Evolutionary conservation across 352 stramenopile genomes (phyloP).

Genomic region (Globisporangium solare): DNA sequence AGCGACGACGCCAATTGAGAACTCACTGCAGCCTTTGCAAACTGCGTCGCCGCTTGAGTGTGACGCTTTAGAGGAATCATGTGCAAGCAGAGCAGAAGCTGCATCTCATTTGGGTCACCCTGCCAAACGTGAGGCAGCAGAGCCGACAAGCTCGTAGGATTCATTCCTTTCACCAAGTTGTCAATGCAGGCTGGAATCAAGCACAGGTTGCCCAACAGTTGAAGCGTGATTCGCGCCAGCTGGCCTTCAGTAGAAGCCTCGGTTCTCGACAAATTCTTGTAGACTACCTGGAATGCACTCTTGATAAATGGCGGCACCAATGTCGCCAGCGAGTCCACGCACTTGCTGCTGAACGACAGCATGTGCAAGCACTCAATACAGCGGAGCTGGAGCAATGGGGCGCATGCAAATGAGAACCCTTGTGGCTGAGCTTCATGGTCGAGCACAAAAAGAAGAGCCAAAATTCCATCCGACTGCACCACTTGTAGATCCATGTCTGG

Average conservation of each 20-base stretch:
- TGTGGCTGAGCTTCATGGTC: slow-evolving; percentile 81
- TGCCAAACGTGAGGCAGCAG: slow-evolving; percentile 75
- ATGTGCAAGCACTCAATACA: slow-evolving; percentile 86
- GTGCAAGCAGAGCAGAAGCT: slow-evolving; percentile 79
- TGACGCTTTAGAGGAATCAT: slow-evolving; percentile 88
- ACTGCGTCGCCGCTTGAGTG: slow-evolving; percentile 80
- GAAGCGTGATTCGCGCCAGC: slow-evolving; percentile 70
- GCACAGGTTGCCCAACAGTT: slow-evolving; percentile 82
- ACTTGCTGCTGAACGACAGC: slow-evolving; percentile 83
- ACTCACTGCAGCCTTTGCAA: slow-evolving; percentile 76
- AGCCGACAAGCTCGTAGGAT: slow-evolving; percentile 62
- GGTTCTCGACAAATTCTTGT: slow-evolving; percentile 71
- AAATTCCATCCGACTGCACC: slow-evolving; percentile 66
- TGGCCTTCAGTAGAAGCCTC: slow-evolving; percentile 82
- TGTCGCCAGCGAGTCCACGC: slow-evolving; percentile 67
- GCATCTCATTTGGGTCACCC: slow-evolving; percentile 74
- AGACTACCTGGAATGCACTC: slow-evolving; percentile 80
- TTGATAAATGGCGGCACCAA: slow-evolving; percentile 81
- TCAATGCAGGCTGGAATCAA: slow-evolving; percentile 84
- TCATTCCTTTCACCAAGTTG: slow-evolving; percentile 85
- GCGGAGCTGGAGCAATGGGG: slow-evolving; percentile 72
- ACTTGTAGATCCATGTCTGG: slow-evolving; percentile 82
- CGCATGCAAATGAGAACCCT: slow-evolving; percentile 71
- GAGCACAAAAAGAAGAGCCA: slow-evolving; percentile 68
- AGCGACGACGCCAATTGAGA: slow-evolving; percentile 72